Base-by-base conservation (phyloP, 225 moss, liverwort and hornwort species). In the Sphagnum tenellum region DNA sequence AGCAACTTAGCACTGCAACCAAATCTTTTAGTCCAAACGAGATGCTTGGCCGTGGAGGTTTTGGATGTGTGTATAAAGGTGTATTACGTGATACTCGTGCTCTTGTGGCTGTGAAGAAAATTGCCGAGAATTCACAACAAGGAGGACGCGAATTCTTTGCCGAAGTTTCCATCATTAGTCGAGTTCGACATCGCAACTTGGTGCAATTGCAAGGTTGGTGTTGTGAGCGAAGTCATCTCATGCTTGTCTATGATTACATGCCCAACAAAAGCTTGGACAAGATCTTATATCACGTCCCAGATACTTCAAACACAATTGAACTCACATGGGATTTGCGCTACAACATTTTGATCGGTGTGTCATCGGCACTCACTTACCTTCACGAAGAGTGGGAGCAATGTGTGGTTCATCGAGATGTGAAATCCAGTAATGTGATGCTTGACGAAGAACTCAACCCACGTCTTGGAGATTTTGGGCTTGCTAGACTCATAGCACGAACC, bases 331-430 rank as follows among this genome's bases (percentile, higher is more conserved):
- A 73, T 8, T 70, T 46, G 4, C 71, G 91, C 2, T 64, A 66
- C 65, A 72, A 69, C 46, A 72, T 82, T 12, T 78, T 89, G 7
- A 13, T 73, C 55, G 91, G 82, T 3, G 89, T 89, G 5, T 78
- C 73, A 29, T 77, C 82, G 2, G 89, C 82, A 12, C 65, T 92
- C 47, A 69, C 77, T 0, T 87, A 85, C 72, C 56, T 89, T 67
- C 86, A 92, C 74, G 84, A 86, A 70, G 86, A 84, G 47, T 89
- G 84, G 84, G 84, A 79, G 78, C 86, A 84, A 72, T 80, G 86
- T 44, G 89, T 92, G 64, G 71, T 89, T 3, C 86, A 91, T 65
- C 66, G 89, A 61, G 89, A 79, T 55, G 80, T 92, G 60, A 92
- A 89, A 67, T 83, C 84, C 3, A 77, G 87, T 48, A 92, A 92